phyloP scores from a whole-genome alignment of 306 rosid species.

The Cyclanthera cordifolia region DNA sequence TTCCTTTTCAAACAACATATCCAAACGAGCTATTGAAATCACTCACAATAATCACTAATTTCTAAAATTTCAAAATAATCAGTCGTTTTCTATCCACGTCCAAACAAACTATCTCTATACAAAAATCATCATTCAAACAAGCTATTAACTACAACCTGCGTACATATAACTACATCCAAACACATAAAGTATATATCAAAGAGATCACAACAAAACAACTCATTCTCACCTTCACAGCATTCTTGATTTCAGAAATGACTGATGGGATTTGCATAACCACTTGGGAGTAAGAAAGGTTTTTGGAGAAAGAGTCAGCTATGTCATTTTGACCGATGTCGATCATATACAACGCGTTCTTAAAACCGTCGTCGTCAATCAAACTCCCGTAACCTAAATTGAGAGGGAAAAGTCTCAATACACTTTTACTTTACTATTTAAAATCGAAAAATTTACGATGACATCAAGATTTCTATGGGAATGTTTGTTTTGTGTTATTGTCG shows the following conservation, averaged over 20 bases:
- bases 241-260: conserved; percentile 45
- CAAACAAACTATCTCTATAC: no score
- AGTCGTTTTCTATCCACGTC: no score
- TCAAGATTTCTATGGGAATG: neutral
- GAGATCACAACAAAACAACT: neutral
- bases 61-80: no score
- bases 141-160: no score
- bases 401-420: neutral
- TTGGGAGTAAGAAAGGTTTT: conserved; percentile 39
- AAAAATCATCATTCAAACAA: no score
- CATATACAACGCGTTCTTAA: conserved; percentile 65
- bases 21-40: no score
- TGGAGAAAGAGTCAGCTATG: conserved; percentile 58
- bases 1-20: no score
- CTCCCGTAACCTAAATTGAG: conserved; percentile 33
- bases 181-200: no score
- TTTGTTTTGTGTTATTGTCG: no score
- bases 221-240: conserved; percentile 44
- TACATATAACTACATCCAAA: no score
- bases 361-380: conserved; percentile 39
- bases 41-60: no score
- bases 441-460: neutral
- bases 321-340: conserved; percentile 95
- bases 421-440: neutral
- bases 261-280: conserved; percentile 52